phyloP scores from a whole-genome alignment of 192 early-diverging fungal genomes.

The Linnemannia elongata region DNA sequence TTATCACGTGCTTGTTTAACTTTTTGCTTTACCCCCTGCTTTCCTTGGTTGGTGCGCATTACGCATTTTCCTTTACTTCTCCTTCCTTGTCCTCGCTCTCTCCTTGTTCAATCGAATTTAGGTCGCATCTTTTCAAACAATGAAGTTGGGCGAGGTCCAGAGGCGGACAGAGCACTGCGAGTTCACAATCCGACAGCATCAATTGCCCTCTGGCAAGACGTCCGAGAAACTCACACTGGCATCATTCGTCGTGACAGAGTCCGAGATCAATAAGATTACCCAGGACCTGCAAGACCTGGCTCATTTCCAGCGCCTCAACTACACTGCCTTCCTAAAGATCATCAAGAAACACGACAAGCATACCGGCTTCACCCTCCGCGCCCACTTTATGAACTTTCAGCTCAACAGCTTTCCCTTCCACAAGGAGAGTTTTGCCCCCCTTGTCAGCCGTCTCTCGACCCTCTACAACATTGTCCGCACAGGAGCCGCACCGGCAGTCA shows the following conservation, averaged over 20 bases:
- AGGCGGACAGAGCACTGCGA: constrained; percentile 75
- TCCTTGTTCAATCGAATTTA: constrained; percentile 19
- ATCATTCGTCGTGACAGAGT: constrained; percentile 66
- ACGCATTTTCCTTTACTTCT: not conserved
- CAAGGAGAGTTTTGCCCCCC: constrained; percentile 83
- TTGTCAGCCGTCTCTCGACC: constrained; percentile 87
- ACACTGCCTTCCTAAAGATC: constrained; percentile 87
- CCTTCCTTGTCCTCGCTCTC: not conserved
- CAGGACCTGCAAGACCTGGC: constrained; percentile 80
- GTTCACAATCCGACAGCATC: constrained; percentile 58
- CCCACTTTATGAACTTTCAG: constrained; percentile 78
- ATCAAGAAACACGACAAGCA: constrained; percentile 98
- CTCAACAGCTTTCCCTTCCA: constrained; percentile 85
- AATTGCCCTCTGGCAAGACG: constrained; percentile 48
- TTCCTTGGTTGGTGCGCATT: constrained; percentile 63
- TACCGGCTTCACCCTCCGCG: constrained; percentile 77
- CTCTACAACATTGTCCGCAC: constrained; percentile 82
- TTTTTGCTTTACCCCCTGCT: constrained; percentile 13
- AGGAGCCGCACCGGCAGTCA: constrained; percentile 44
- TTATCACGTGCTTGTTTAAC: not conserved
- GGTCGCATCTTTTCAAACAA: constrained; percentile 79
- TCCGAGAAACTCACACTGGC: constrained; percentile 60
- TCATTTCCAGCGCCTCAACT: constrained; percentile 81
- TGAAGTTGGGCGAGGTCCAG: constrained; percentile 79
- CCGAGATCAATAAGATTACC: constrained; percentile 80